Conservation (phyloP, 805 yeast genomes). For the Isabelozyma pseudorhagii region DNA sequence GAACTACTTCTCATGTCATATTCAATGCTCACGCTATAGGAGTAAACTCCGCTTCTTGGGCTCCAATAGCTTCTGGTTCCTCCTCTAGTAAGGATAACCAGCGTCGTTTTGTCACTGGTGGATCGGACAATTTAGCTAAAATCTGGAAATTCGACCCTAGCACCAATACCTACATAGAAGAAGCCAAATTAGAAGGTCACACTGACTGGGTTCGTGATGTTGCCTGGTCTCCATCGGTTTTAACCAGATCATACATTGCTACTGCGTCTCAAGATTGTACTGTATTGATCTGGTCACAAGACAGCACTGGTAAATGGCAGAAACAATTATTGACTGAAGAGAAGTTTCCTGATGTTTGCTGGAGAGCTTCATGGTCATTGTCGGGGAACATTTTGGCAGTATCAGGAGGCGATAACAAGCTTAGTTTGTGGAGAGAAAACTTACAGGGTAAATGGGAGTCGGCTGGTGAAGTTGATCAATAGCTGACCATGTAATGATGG, state of each 20-base stretch:
- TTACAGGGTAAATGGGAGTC: slow-evolving; percentile 92
- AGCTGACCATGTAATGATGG: slow-evolving; percentile 6
- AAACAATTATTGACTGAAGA: slow-evolving; percentile 71
- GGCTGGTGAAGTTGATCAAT: slow-evolving; percentile 94
- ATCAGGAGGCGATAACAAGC: slow-evolving; percentile 93
- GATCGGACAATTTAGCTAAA: slow-evolving; percentile 90
- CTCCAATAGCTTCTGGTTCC: slow-evolving; percentile 50
- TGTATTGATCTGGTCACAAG: slow-evolving; percentile 93
- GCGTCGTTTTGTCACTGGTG: slow-evolving; percentile 88
- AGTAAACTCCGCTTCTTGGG: slow-evolving; percentile 95
- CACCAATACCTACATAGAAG: slow-evolving; percentile 59
- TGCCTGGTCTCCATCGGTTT: slow-evolving; percentile 93
- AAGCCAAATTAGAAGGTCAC: slow-evolving; percentile 82
- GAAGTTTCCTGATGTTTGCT: slow-evolving; percentile 92
- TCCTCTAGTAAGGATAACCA: slow-evolving; percentile 33
- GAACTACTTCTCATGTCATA: slow-evolving; percentile 61
- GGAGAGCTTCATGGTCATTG: slow-evolving; percentile 98
- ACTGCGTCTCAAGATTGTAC: slow-evolving; percentile 96
- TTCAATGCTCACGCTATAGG: slow-evolving; percentile 90
- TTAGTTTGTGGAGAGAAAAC: slow-evolving; percentile 95
- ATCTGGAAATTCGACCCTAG: slow-evolving; percentile 75
- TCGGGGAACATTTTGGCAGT: slow-evolving; percentile 95
- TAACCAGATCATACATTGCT: slow-evolving; percentile 86
- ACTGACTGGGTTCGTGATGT: slow-evolving; percentile 99
- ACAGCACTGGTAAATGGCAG: slow-evolving; percentile 68